These are phyloP conservation scores for Mortierella sp. DNA, from an alignment of 371 early-diverging fungal genomes.

Conservation along the genomic window DNA sequence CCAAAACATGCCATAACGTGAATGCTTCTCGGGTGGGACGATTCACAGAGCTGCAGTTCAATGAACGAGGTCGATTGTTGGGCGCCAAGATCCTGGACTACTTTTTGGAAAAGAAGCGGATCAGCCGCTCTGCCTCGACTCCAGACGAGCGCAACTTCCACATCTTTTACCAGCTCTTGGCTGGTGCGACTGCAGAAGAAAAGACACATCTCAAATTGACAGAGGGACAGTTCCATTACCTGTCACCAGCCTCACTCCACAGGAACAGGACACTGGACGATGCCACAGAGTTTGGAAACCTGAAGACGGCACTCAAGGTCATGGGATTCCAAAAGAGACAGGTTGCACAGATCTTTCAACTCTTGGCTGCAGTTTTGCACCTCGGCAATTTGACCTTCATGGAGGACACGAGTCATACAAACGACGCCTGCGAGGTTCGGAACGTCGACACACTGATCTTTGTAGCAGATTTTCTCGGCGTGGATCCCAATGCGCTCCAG, in stretches of 20 bases:
- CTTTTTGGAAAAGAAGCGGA: constrained; percentile 87
- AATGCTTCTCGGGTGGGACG: constrained; percentile 92
- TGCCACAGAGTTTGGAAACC: constrained; percentile 65
- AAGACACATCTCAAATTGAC: constrained; percentile 61
- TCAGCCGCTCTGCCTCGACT: constrained; percentile 63
- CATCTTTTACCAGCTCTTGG: constrained; percentile 85
- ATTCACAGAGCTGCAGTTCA: constrained; percentile 92
- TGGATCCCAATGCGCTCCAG: constrained; percentile 83
- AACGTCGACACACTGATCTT: constrained; percentile 82
- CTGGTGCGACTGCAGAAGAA: constrained; percentile 68
- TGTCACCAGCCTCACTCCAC: constrained; percentile 55
- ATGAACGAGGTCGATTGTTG: constrained; percentile 84
- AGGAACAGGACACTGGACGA: constrained; percentile 57
- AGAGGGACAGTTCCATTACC: constrained; percentile 65
- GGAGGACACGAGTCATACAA: constrained; percentile 67
- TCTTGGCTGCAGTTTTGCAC: constrained; percentile 89
- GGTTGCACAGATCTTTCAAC: constrained; percentile 84
- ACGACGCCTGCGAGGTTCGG: constrained; percentile 79
- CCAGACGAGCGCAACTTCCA: constrained; percentile 88
- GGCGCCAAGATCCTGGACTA: constrained; percentile 93
- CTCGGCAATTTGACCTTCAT: constrained; percentile 91
- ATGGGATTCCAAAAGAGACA: constrained; percentile 85
- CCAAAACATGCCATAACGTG: constrained; percentile 75
- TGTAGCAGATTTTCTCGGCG: constrained; percentile 87
- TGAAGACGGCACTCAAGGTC: constrained; percentile 80